phyloP scores from a whole-genome alignment of 192 early-diverging fungal genomes.

The Podila epigama region DNA sequence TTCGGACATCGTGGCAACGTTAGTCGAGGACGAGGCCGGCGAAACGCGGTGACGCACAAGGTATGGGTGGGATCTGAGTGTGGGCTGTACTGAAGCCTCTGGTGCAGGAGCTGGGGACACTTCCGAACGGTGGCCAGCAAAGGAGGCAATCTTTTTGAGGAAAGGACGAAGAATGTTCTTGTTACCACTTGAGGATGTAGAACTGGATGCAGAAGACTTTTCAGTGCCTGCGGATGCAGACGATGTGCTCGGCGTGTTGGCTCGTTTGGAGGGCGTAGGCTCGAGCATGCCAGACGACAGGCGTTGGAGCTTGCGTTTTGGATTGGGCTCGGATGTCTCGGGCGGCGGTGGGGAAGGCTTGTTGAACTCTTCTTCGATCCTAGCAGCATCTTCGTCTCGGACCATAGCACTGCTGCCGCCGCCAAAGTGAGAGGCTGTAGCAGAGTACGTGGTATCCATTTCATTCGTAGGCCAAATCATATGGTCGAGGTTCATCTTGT shows the following conservation, averaged over 20 bases:
- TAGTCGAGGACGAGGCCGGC: constrained; percentile 22
- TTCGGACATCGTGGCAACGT: not conserved
- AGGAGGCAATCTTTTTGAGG: constrained; percentile 41
- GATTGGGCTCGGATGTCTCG: constrained; percentile 32
- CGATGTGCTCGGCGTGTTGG: constrained; percentile 21
- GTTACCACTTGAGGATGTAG: constrained; percentile 3
- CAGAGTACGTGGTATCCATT: constrained; percentile 31
- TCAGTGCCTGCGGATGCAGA: not conserved
- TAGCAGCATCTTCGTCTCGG: constrained; percentile 41
- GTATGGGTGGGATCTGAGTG: constrained; percentile 35
- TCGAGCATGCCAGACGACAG: constrained; percentile 36
- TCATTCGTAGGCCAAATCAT: constrained; percentile 51
- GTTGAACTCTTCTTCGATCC: constrained; percentile 49
- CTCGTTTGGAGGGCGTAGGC: constrained; percentile 26
- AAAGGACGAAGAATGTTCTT: constrained; percentile 37
- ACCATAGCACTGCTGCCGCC: too few species aligned
- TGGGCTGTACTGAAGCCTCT: constrained; percentile 9
- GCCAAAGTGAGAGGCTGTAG: constrained; percentile 14
- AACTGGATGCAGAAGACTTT: not conserved
- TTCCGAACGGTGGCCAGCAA: constrained; percentile 28
- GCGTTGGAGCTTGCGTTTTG: constrained; percentile 46
- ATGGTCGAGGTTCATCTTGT: constrained; percentile 49
- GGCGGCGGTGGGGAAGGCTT: constrained; percentile 44
- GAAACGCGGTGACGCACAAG: constrained; percentile 37
- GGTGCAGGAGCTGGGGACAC: constrained; percentile 2